Evolutionary conservation across 768 basidiomycete species (phyloP), one percentile per base, ranked within the genome.

Genomic region (Russula virescens): DNA sequence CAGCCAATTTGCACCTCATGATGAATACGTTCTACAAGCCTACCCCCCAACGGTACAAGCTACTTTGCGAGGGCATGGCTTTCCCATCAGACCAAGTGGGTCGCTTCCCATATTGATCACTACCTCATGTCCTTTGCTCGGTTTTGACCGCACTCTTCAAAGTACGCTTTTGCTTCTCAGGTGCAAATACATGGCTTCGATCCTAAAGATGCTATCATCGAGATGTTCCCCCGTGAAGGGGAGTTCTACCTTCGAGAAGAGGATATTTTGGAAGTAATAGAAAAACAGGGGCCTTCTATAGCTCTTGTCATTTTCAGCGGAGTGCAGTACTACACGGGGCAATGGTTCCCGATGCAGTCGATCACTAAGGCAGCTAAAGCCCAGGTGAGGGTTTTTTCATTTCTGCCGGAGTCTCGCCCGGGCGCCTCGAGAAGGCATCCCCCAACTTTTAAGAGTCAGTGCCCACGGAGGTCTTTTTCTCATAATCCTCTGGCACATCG

Each of bases 81-180:
- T 99, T 99, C 75, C 95, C 97, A 69, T 95, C 92, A 73, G 97
- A 99, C 81, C 90, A 93, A 79, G 96, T 91, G 60, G 67, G 83
- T 72, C 55, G 56, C 40, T 40, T 55, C 46, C 13, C 62, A 19
- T 49, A 50, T 51, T 18, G 4, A 31, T 55, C 28, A 50, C 62
- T 25, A 28, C 42, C n/a, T 34, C 43, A 14, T 45, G 25, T 31
- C 21, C 42, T 23, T 25, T 34, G n/a, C 6, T 10, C 51, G 19
- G 55, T 28, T 38, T 58, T 54, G 34, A 52, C 47, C 51, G 28
- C 51, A 48, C 23, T 54, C 55, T 21, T 47, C 61, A 55, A 48
- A 98, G 95, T 98, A 98, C 74, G 97, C 96, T 38, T 92, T 98
- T 71, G 83, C 89, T 60, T 97, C 96, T n/a, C 97, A 98, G 77